phyloP scores from a whole-genome alignment of 1,284 basidiomycete species.

The Rhodotorula glutinis region DNA sequence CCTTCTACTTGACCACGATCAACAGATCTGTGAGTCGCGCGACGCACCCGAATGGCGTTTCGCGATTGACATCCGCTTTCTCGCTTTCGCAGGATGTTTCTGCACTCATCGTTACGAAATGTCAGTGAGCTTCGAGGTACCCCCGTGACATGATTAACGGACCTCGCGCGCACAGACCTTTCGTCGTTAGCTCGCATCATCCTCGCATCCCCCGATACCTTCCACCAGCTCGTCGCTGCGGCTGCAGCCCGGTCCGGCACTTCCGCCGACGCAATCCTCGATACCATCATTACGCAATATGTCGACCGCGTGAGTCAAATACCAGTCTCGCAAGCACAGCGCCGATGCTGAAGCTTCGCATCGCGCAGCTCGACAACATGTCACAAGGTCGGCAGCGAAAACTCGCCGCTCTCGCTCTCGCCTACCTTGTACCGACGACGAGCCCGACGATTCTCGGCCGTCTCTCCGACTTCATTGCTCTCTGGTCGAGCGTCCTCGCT shows the following conservation, averaged over 20 bases:
- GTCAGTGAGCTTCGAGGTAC: constrained; percentile 1
- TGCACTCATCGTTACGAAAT: constrained; percentile 34
- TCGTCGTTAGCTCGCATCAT: constrained; percentile 38
- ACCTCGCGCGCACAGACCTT: constrained; percentile 22
- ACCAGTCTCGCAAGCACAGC: neutral
- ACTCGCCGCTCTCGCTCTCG: constrained; percentile 41
- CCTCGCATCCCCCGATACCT: constrained; percentile 29
- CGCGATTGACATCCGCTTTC: neutral
- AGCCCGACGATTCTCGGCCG: constrained; percentile 28
- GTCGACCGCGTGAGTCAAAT: constrained; percentile 35
- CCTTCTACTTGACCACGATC: constrained; percentile 6
- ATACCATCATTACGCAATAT: constrained; percentile 29
- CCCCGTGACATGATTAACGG: neutral
- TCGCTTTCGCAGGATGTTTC: constrained; percentile 15
- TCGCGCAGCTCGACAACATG: constrained; percentile 42
- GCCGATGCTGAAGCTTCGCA: neutral
- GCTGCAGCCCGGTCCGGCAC: constrained; percentile 14
- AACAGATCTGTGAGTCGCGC: neutral
- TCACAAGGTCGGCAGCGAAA: constrained; percentile 41
- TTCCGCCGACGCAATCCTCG: constrained; percentile 28
- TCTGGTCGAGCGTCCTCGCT: constrained; percentile 40
- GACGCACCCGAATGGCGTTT: neutral
- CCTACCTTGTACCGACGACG: constrained; percentile 29
- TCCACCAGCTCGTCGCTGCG: constrained; percentile 33
- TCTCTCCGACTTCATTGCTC: constrained; percentile 37